Base-by-base conservation (phyloP, 352 stramenopile species). In the Pseudoperonospora humuli region DNA sequence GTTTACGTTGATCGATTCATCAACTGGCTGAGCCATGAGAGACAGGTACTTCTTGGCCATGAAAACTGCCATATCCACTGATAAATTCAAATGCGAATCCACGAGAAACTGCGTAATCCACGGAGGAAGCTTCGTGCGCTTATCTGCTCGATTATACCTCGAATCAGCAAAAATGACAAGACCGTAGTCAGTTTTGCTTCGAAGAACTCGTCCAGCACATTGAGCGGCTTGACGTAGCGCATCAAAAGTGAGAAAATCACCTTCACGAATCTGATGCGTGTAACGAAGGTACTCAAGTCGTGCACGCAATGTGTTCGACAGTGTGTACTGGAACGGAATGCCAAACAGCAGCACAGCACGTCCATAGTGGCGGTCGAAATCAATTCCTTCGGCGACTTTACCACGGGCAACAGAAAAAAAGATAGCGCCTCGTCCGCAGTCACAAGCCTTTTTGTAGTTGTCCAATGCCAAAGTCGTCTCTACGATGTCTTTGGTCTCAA, bases 401-500 rank as follows among this genome's bases (percentile, higher is more conserved):
- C 97, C 97, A 40, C 97, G 77, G 18, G 96, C 96, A 35, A 99
- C 92, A 1, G 95, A 99, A 38, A 99, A 84, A 71, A 99, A 99
- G 13, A 99, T 84, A 6, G 95, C 97, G 7, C 97, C 97, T 17
- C 96, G 84, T 20, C 97, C 97, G 39, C 78, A 89, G 25, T 92
- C 79, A 58, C 96, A 99, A 0, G 97, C 96, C 43, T 96, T 90
- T 51, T 97, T 95, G 78, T 96, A 99, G 61, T 99, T 99, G 52
- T 99, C 92, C 15, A 99, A 71, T 10, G 97, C 96, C 23, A 99
- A 64, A 10, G 96, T 99, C 15, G 96, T 99, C 70, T 99, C 96
- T 18, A 99, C 94, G 39, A 99, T 96, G 69, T 99, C 96, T 47
- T 98, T 99, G 7, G 96, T 99, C 72, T 99, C 97, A 32, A 99